These are phyloP conservation scores for Aspergillus glaucus DNA, from an alignment of 2,329 filamentous ascomycete genomes.

Conservation along the genomic window DNA sequence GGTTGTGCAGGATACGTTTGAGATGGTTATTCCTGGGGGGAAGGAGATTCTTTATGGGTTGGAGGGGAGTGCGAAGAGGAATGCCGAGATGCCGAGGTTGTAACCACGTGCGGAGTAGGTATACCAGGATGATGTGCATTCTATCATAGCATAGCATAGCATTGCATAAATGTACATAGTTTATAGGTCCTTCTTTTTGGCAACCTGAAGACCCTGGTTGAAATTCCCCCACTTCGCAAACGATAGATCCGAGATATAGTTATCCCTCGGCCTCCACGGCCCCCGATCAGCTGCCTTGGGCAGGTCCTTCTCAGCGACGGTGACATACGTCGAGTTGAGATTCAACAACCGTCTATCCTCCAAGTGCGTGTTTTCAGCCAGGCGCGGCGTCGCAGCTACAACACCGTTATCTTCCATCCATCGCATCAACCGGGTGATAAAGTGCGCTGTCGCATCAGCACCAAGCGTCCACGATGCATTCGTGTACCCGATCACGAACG, in stretches of 20 bases:
- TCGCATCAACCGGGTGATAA: conserved; percentile 33
- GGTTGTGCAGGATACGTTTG: conserved; percentile 51
- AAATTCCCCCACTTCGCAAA: conserved; percentile 33
- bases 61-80: conserved; percentile 31
- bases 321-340: conserved; percentile 37
- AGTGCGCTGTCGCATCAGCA: conserved; percentile 37
- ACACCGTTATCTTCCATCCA: conserved; percentile 22
- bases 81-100: conserved; percentile 3
- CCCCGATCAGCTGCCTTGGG: conserved; percentile 35
- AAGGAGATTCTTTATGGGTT: conserved; percentile 32
- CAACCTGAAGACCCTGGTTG: conserved; percentile 26
- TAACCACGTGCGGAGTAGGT: conserved; percentile 1
- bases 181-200: background rate
- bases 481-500: conserved; percentile 39
- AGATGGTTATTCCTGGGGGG: conserved; percentile 48
- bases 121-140: background rate
- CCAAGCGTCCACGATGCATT: conserved; percentile 43
- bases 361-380: conserved; percentile 15
- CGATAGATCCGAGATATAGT: conserved; percentile 35
- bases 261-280: conserved; percentile 35
- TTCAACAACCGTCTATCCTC: conserved; percentile 28
- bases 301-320: conserved; percentile 25
- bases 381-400: conserved; percentile 22
- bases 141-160: background rate
- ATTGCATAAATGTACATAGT: background rate